Conservation (phyloP, 2,329 filamentous ascomycete species). For the Monilinia laxa region DNA sequence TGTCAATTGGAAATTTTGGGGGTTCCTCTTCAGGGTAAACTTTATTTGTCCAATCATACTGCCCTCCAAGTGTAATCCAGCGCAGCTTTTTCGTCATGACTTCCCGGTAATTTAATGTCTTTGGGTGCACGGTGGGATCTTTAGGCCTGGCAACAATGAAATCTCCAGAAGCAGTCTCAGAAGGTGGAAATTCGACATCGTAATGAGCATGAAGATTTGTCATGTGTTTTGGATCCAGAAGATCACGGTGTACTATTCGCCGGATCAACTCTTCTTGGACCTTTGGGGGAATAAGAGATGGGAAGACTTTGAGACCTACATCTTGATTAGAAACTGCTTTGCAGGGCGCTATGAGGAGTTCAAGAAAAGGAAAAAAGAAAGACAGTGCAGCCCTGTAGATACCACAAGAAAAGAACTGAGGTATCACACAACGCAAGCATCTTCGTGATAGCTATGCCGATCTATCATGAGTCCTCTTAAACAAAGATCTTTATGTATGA, state of each 20-base stretch:
- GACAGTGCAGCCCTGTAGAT: background rate
- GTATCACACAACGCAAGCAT: background rate
- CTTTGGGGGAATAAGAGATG: conserved; percentile 66
- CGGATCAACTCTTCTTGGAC: conserved; percentile 71
- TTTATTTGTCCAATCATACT: conserved; percentile 94
- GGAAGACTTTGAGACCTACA: conserved; percentile 75
- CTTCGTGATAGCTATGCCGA: background rate
- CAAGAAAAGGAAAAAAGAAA: background rate
- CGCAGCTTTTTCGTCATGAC: conserved; percentile 79
- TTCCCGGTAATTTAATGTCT: conserved; percentile 65
- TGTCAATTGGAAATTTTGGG: conserved; percentile 72
- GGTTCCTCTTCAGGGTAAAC: conserved; percentile 69
- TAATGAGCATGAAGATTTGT: conserved; percentile 92
- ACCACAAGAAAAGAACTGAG: too few relatives aligned
- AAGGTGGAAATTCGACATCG: conserved; percentile 59
- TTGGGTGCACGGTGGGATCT: conserved; percentile 67
- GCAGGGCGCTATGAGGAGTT: background rate
- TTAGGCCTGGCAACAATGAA: conserved; percentile 62
- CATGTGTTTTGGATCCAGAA: conserved; percentile 70
- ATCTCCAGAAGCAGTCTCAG: conserved; percentile 4
- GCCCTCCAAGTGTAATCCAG: conserved; percentile 92
- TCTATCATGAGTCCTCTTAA: background rate
- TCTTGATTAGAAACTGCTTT: conserved; percentile 28
- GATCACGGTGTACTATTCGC: conserved; percentile 73
- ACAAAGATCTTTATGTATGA: background rate